phyloP scores from a whole-genome alignment of 202 grass and related monocot genomes.

The Brachypodium distachyon region DNA sequence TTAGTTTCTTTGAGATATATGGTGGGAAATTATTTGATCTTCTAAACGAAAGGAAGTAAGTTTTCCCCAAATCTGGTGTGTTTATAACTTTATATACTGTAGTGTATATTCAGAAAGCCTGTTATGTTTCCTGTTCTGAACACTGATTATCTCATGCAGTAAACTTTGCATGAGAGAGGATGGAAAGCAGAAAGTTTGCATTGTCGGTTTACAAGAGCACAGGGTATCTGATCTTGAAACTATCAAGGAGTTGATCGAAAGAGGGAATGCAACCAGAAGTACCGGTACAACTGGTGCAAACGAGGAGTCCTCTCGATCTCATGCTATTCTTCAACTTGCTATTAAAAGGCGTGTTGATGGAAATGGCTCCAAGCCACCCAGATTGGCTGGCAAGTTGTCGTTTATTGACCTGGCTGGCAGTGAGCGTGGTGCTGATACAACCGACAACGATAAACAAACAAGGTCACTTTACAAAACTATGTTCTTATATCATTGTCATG shows the following conservation, averaged over 20 bases:
- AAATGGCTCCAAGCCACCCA: slow-evolving; percentile 66
- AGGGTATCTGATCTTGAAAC: slow-evolving; percentile 82
- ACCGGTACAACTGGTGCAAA: slow-evolving; percentile 96
- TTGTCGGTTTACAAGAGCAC: slow-evolving; percentile 92
- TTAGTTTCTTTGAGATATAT: slow-evolving; percentile 99
- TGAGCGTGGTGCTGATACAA: slow-evolving; percentile 97
- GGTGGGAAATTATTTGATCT: slow-evolving; percentile 96
- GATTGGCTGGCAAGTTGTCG: slow-evolving; percentile 73
- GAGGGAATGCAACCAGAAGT: slow-evolving; percentile 89
- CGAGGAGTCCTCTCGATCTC: slow-evolving; percentile 94
- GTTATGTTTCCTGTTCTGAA: not conserved
- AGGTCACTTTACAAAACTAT: slow-evolving; percentile 34
- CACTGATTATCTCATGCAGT: slow-evolving; percentile 29
- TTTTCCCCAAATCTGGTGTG: not conserved
- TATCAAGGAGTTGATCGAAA: slow-evolving; percentile 91
- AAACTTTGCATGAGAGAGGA: slow-evolving; percentile 99
- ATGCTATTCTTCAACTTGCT: slow-evolving; percentile 99
- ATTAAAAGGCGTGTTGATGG: slow-evolving; percentile 84
- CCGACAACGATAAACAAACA: slow-evolving; percentile 97
- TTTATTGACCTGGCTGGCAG: slow-evolving; percentile 98
- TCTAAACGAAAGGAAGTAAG: slow-evolving; percentile 88
- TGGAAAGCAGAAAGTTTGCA: slow-evolving; percentile 98
- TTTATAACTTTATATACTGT: too few species aligned
- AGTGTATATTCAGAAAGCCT: not conserved
- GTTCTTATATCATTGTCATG: not conserved